Evolutionary conservation across 169 alveolate species (phyloP), one percentile per base, ranked within the genome.

Genomic region (Plasmodium fragile): DNA sequence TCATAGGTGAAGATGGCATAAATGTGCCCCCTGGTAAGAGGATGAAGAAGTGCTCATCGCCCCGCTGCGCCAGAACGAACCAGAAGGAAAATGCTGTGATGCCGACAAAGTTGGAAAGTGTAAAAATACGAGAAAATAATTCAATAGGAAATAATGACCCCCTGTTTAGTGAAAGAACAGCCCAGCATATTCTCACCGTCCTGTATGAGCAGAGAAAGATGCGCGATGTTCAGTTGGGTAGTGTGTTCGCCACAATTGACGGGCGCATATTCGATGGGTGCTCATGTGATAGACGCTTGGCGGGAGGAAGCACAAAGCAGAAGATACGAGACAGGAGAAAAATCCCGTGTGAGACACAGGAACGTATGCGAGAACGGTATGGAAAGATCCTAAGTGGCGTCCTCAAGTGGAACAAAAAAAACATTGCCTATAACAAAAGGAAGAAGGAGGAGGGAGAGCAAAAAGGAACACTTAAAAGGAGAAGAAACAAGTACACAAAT

Each of bases 401-500:
- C 13, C 18, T 52, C 7, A 85, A 73, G 18, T 85, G 93, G 93
- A 85, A 75, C 70, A 73, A 85, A 25, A 18, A 69, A 16, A 89
- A 89, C 49, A 89, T 89, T 11, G 94, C 81, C 13, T 89, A 89
- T 59, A 89, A 89, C 25, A 89, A 78, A 25, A 89, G 81, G 81
- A 78, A 78, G 81, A 78, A 78, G 65, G 77, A 83, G 55, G 59
- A 89, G n/a, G 81, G 6, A n/a, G 65, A 36, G 32, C 41, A 78
- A 4, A 53, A 65, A 39, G 30, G 28, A 73, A 25, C n/a, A 0
- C 82, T 89, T 7, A 89, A 65, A n/a, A 55, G 82, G 22, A 78
- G 94, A 43, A 89, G 94, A 89, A 89, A 89, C 70, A 89, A 89
- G 55, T 89, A 89, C 39, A 89, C 94, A 34, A 89, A 89, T 43